These are phyloP conservation scores for Teunomyces aglyptinius DNA, from an alignment of 805 yeast species.

Conservation along the genomic window DNA sequence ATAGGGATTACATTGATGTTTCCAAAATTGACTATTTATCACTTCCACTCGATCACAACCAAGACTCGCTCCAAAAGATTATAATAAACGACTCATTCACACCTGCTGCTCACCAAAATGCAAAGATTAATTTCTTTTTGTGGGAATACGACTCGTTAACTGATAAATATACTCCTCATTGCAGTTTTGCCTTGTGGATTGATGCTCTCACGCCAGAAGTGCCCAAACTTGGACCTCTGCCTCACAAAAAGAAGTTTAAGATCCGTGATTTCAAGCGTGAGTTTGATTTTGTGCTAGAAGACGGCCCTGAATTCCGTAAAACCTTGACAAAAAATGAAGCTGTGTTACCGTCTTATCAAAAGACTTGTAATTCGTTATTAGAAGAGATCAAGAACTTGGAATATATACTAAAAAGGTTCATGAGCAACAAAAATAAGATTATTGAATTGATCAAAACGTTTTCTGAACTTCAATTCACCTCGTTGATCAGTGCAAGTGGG, in stretches of 20 bases:
- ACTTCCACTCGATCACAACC: slow-evolving; percentile 23
- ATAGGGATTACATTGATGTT: slow-evolving; percentile 14
- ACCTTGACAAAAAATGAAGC: slow-evolving; percentile 31
- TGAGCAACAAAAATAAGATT: slow-evolving; percentile 16
- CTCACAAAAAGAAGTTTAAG: slow-evolving; percentile 4
- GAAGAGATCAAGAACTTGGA: slow-evolving; percentile 36
- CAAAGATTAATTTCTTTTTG: slow-evolving; percentile 20
- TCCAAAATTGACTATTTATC: slow-evolving; percentile 28
- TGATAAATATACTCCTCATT: slow-evolving; percentile 15
- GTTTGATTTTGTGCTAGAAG: slow-evolving; percentile 36
- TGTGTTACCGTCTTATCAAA: slow-evolving; percentile 26
- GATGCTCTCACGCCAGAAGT: slow-evolving; percentile 7
- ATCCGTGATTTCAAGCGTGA: slow-evolving; percentile 24
- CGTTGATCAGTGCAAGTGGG: slow-evolving; percentile 21
- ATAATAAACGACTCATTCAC: slow-evolving; percentile 28
- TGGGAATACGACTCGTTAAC: slow-evolving; percentile 22
- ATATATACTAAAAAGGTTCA: slow-evolving; percentile 19
- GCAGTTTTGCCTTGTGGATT: slow-evolving; percentile 29
- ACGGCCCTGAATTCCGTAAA: slow-evolving; percentile 44
- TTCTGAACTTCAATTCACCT: slow-evolving; percentile 22
- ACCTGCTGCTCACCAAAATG: slow-evolving; percentile 11
- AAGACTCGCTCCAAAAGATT: slow-evolving; percentile 18
- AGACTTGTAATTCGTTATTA: slow-evolving; percentile 19
- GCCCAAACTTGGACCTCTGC: slow-evolving; percentile 6
- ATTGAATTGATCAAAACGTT: slow-evolving; percentile 23